These are phyloP conservation scores for Simmondsia chinensis DNA, from an alignment of 148 eudicot species.

Conservation along the genomic window DNA sequence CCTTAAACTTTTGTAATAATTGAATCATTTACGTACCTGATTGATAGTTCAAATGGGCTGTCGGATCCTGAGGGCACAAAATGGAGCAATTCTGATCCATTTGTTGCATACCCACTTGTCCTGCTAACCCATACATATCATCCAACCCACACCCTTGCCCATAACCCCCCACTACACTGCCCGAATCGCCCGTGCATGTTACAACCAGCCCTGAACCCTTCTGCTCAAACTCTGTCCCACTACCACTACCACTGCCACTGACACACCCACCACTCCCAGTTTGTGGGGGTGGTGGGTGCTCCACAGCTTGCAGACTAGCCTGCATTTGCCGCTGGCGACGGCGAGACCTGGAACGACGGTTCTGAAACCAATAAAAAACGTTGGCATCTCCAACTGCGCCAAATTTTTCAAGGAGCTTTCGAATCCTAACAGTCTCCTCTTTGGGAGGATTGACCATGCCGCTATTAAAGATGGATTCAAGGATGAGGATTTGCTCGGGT, in stretches of 20 bases:
- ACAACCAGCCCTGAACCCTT: no score
- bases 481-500: conserved; percentile 78
- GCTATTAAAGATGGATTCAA: conserved; percentile 81
- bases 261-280: neutral
- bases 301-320: conserved; percentile 20
- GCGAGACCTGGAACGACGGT: conserved; percentile 73
- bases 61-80: no score
- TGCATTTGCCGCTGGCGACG: conserved; percentile 79
- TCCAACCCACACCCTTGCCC: no score
- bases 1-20: no score
- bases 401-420: conserved; percentile 61
- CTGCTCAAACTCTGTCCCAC: conserved; percentile 10
- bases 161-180: no score
- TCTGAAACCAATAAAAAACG: conserved; percentile 94
- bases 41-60: no score
- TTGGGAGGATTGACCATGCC: conserved; percentile 93
- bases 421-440: conserved; percentile 71
- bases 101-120: no score
- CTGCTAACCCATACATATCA: no score
- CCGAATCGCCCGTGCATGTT: no score
- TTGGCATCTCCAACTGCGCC: conserved; percentile 91
- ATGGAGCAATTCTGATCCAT: no score
- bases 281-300: conserved; percentile 6
- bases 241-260: conserved; percentile 2
- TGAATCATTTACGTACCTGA: no score